Conservation (phyloP, 805 yeast genomes). For the Grigorovia humatica region DNA sequence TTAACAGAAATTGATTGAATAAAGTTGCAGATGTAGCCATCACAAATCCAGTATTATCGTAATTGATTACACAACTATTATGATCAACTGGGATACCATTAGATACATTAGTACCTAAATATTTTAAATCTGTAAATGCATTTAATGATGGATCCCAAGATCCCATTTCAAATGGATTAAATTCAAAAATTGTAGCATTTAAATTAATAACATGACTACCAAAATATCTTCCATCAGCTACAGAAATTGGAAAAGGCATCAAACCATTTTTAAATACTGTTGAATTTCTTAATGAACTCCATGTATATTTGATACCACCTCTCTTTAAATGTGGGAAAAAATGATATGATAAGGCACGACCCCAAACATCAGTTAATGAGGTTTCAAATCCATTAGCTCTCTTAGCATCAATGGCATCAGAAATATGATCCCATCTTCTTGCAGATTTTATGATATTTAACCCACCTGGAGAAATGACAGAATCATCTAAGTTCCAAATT, state of each 20-base stretch:
- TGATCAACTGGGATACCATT: slow-evolving; percentile 45
- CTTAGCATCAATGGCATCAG: slow-evolving; percentile 43
- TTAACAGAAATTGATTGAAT: slow-evolving; percentile 57
- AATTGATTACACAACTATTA: slow-evolving; percentile 51
- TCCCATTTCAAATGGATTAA: slow-evolving; percentile 66
- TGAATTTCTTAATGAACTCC: slow-evolving; percentile 46
- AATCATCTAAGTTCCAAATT: slow-evolving; percentile 63
- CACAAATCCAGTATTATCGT: slow-evolving; percentile 72
- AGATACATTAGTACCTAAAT: slow-evolving; percentile 55
- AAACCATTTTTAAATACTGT: slow-evolving; percentile 49
- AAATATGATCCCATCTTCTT: slow-evolving; percentile 43
- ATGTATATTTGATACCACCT: slow-evolving; percentile 55
- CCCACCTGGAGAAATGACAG: slow-evolving; percentile 57
- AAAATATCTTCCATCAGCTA: slow-evolving; percentile 58
- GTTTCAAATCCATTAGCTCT: slow-evolving; percentile 54
- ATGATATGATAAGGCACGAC: slow-evolving; percentile 62
- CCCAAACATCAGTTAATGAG: slow-evolving; percentile 71
- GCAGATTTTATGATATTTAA: slow-evolving; percentile 42
- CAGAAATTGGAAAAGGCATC: slow-evolving; percentile 67
- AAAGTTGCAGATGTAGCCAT: slow-evolving; percentile 77
- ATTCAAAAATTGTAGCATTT: slow-evolving; percentile 61
- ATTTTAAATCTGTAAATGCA: slow-evolving; percentile 56
- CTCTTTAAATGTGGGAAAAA: slow-evolving; percentile 51
- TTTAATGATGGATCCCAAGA: slow-evolving; percentile 75
- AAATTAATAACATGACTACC: slow-evolving; percentile 42